Conservation (phyloP, 1,284 basidiomycete genomes). For the Tremellales sp. region DNA sequence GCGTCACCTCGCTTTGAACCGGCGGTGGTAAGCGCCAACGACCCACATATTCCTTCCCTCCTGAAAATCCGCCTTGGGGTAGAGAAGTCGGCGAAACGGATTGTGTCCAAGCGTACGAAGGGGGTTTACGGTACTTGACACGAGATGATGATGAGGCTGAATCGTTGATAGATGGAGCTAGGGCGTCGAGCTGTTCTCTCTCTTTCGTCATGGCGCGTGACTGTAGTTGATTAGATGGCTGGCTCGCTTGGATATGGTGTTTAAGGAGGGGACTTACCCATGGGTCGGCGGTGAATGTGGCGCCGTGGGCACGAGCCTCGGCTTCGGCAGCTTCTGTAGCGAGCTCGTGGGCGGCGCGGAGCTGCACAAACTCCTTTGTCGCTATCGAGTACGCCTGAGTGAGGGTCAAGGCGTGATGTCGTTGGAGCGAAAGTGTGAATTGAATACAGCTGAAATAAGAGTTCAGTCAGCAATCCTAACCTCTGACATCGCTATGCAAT, state of each 20-base stretch:
- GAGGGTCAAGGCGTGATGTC: slow-evolving; percentile 62
- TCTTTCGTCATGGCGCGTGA: slow-evolving; percentile 34
- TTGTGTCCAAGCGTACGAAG: slow-evolving; percentile 37
- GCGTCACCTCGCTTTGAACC: slow-evolving; percentile 2
- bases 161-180: slow-evolving; percentile 10
- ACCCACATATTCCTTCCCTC: slow-evolving; percentile 32
- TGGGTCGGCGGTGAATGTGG: slow-evolving; percentile 42
- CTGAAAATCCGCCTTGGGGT: slow-evolving; percentile 27
- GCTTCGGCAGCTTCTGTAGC: slow-evolving; percentile 68
- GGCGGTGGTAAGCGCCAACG: slow-evolving; percentile 36
- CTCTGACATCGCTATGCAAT: background rate
- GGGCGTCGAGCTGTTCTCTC: slow-evolving; percentile 18
- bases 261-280: slow-evolving; percentile 38
- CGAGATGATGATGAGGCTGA: slow-evolving; percentile 6
- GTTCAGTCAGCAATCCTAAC: background rate
- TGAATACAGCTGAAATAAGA: slow-evolving; percentile 63
- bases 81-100: slow-evolving; percentile 13
- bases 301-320: slow-evolving; percentile 76
- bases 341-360: slow-evolving; percentile 79
- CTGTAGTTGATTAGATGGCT: slow-evolving; percentile 9
- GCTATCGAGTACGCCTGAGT: slow-evolving; percentile 75
- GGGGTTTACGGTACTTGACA: slow-evolving; percentile 23
- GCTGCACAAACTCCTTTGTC: slow-evolving; percentile 77
- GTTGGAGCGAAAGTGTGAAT: slow-evolving; percentile 74
- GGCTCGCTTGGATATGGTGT: background rate